Evolutionary conservation across 768 basidiomycete species (phyloP).

Genomic region (Phanerodontia chrysosporium): DNA sequence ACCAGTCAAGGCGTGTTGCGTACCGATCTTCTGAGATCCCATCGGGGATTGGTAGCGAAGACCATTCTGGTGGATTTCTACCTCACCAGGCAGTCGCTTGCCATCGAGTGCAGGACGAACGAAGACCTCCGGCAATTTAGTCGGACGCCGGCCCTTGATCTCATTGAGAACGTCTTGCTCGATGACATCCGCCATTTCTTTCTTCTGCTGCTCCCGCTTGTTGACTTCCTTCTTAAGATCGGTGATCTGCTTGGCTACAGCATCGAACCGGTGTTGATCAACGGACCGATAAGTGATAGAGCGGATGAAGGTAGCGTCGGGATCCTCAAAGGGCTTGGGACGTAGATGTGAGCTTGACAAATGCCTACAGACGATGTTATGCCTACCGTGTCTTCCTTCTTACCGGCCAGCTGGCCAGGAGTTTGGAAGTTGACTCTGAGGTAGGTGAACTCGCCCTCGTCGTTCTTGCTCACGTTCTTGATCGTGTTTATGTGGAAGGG

Average conservation of each 20-base stretch:
- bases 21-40: slow-evolving; percentile 88
- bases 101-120: slow-evolving; percentile 92
- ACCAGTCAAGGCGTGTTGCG: not conserved
- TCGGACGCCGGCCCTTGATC: slow-evolving; percentile 82
- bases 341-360: not conserved
- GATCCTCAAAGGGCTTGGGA: slow-evolving; percentile 87
- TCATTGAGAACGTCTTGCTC: slow-evolving; percentile 91
- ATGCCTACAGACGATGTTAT: not conserved
- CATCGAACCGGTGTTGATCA: slow-evolving; percentile 86
- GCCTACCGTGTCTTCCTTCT: slow-evolving; percentile 97
- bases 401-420: slow-evolving; percentile 93
- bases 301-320: slow-evolving; percentile 93
- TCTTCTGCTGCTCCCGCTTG: slow-evolving; percentile 96
- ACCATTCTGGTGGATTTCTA: slow-evolving; percentile 98
- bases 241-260: slow-evolving; percentile 86
- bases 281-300: slow-evolving; percentile 91
- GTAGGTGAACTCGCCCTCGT: slow-evolving; percentile 93
- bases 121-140: slow-evolving; percentile 87
- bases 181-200: slow-evolving; percentile 96
- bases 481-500: slow-evolving; percentile 99
- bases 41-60: slow-evolving; percentile 85
- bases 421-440: slow-evolving; percentile 98
- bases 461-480: slow-evolving; percentile 96
- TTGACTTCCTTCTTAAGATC: slow-evolving; percentile 95
- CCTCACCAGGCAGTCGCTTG: slow-evolving; percentile 93